Conservation (phyloP, 805 yeast species). For the Candida insectalens region DNA sequence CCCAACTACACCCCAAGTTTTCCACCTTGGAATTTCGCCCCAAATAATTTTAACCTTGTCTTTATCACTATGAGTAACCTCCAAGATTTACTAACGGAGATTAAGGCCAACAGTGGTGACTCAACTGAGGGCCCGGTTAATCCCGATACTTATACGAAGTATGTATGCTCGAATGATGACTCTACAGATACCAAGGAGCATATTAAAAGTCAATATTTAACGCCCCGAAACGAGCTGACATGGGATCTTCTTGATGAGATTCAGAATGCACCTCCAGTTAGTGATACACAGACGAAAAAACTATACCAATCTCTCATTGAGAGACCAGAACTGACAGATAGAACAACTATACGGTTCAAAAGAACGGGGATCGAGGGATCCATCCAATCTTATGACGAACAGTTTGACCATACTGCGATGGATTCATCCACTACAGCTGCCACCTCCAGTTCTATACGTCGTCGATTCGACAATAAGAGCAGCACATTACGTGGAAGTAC, state of each 20-base stretch:
- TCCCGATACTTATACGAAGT: constrained; percentile 9
- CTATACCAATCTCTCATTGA: constrained; percentile 40
- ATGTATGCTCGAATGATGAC: constrained; percentile 2
- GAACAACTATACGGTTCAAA: constrained; percentile 59
- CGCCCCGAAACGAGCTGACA: constrained; percentile 53
- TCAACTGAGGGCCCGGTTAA: constrained; percentile 7
- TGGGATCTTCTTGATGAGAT: constrained; percentile 66
- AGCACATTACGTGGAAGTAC: constrained; percentile 62
- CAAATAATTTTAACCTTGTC: neutral
- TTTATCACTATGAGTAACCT: neutral
- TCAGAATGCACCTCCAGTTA: constrained; percentile 42
- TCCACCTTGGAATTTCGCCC: too few species aligned
- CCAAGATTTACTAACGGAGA: constrained; percentile 6
- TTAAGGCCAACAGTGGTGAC: constrained; percentile 1
- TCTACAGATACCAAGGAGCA: constrained; percentile 10
- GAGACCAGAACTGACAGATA: constrained; percentile 50
- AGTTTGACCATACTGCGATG: constrained; percentile 34
- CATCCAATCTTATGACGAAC: constrained; percentile 56
- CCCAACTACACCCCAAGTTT: too few species aligned
- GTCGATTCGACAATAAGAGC: constrained; percentile 55
- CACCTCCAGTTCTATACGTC: constrained; percentile 61
- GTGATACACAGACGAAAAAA: constrained; percentile 12
- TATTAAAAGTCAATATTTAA: constrained; percentile 37
- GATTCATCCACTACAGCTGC: constrained; percentile 44
- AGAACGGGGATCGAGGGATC: constrained; percentile 70